phyloP scores from a whole-genome alignment of 495 filamentous ascomycete genomes.

The Echria macrotheca region DNA sequence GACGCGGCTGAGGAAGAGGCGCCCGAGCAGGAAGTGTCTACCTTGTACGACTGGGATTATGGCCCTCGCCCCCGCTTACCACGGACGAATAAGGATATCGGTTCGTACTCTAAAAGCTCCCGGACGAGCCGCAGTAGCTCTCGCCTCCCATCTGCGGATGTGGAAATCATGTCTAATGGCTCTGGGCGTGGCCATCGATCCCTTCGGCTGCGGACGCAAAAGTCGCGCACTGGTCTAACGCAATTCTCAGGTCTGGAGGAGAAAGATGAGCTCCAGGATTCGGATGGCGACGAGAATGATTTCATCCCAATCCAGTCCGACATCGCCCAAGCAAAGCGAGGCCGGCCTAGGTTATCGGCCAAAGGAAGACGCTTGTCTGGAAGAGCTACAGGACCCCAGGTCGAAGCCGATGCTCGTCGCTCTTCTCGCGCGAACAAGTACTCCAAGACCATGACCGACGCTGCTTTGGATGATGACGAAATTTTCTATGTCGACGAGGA shows the following conservation, averaged over 20 bases:
- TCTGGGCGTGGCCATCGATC: too few species aligned
- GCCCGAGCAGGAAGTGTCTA: too few species aligned
- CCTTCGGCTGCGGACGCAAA: too few species aligned
- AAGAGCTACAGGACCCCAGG: too few species aligned
- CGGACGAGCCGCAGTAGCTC: slow-evolving; percentile 2
- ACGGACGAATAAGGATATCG: not conserved
- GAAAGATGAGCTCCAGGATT: slow-evolving; percentile 39
- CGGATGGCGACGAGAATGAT: slow-evolving; percentile 23
- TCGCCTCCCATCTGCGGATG: not conserved
- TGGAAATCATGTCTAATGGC: not conserved
- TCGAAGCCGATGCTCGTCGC: slow-evolving; percentile 43
- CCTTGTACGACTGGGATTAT: not conserved
- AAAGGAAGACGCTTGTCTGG: not conserved
- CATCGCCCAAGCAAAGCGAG: slow-evolving; percentile 18
- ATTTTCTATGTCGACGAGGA: slow-evolving; percentile 55
- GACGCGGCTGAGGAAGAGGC: slow-evolving; percentile 26
- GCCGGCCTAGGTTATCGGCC: not conserved
- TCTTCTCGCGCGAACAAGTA: slow-evolving; percentile 45
- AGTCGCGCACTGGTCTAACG: too few species aligned
- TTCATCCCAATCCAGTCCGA: slow-evolving; percentile 39
- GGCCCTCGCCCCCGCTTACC: slow-evolving; percentile 1
- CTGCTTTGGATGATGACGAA: slow-evolving; percentile 52
- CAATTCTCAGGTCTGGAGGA: slow-evolving; percentile 28
- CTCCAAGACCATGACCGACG: slow-evolving; percentile 50
- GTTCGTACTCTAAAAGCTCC: not conserved